Base-by-base conservation (phyloP, 176 grass and related monocot genomes). In the Triticum monococcum region DNA sequence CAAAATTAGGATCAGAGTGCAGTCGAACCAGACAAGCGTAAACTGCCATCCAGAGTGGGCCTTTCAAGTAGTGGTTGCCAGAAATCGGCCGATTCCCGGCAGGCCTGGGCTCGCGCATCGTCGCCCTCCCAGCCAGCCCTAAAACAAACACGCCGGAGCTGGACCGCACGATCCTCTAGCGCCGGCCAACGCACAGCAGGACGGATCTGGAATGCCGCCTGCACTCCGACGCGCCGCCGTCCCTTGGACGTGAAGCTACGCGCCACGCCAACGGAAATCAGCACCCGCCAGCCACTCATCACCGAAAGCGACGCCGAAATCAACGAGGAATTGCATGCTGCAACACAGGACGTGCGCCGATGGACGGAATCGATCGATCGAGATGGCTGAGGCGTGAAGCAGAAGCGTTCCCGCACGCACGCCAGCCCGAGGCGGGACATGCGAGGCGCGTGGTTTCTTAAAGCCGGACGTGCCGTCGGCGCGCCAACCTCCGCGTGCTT, bases 371-470 rank as follows among this genome's bases (percentile, higher is more conserved):
- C 23, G 33, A 45, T 59, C 1, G 25, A 46, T 60, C 1, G 80
- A 89, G 81, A 30, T 86, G 3, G 84, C 41, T 57, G 66, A 74
- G 33, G 84, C 79, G 56, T 90, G 80, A 90, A 83, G 84, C 89
- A 72, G 33, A 90, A 63, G 88, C 72, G 16, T 73, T 20, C 40
- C 17, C 24, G 5, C 54, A 6, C 56, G 48, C 48, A 52, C 48
- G 48, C 48, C 48, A 61, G 14, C 22, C 30, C 56, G 72, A 72
- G 37, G 37, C 77, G 54, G 75, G 28, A 77, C 46, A 70, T 5
- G 81, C 72, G 22, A 5, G 12, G 35, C 77, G 83, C 88, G 26
- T 57, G 54, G 18, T 43, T 77, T 85, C 57, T 30, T 63, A 41
- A 16, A 9, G 22, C 71, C 62, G 46, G 67, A 7, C 60, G 73